phyloP scores from a whole-genome alignment of 2,329 filamentous ascomycete genomes.

The Coleophoma crateriformis region DNA sequence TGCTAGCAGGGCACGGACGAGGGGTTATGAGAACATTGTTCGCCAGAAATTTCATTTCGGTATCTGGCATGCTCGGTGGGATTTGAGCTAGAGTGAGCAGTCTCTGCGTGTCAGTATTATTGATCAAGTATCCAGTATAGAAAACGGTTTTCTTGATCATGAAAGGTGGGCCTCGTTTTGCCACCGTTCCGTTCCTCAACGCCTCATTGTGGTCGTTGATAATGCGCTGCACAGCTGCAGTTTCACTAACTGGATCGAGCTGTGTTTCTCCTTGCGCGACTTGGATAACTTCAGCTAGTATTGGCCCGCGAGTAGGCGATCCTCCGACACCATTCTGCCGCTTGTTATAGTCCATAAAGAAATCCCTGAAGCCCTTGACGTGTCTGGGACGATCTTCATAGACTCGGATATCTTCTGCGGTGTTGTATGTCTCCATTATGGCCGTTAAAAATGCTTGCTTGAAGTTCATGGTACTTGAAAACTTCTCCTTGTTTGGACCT shows the following conservation, averaged over 20 bases:
- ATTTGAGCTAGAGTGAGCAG: conserved; percentile 66
- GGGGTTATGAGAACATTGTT: conserved; percentile 90
- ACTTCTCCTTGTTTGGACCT: conserved; percentile 73
- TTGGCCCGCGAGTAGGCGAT: conserved; percentile 52
- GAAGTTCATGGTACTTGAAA: conserved; percentile 81
- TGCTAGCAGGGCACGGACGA: conserved; percentile 63
- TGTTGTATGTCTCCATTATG: conserved; percentile 78
- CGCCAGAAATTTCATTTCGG: conserved; percentile 74
- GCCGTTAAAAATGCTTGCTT: conserved; percentile 81
- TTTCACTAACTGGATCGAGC: conserved; percentile 73
- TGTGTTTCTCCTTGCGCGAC: conserved; percentile 71
- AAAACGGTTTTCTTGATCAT: conserved; percentile 82
- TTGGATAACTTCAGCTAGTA: conserved; percentile 77
- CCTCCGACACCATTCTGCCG: conserved; percentile 41
- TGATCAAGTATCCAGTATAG: conserved; percentile 88
- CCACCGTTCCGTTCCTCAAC: conserved; percentile 31
- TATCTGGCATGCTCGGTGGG: conserved; percentile 54
- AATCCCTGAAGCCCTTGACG: conserved; percentile 79
- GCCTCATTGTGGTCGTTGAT: conserved; percentile 79
- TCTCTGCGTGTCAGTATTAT: conserved; percentile 62
- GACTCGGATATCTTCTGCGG: conserved; percentile 75
- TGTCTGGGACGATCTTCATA: conserved; percentile 64
- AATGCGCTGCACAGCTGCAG: conserved; percentile 81
- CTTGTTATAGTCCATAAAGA: conserved; percentile 73
- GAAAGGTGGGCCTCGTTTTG: conserved; percentile 38